Evolutionary conservation across 176 grass and related monocot species (phyloP), one percentile per base, ranked within the genome.

Genomic region (Lolium multiflorum): DNA sequence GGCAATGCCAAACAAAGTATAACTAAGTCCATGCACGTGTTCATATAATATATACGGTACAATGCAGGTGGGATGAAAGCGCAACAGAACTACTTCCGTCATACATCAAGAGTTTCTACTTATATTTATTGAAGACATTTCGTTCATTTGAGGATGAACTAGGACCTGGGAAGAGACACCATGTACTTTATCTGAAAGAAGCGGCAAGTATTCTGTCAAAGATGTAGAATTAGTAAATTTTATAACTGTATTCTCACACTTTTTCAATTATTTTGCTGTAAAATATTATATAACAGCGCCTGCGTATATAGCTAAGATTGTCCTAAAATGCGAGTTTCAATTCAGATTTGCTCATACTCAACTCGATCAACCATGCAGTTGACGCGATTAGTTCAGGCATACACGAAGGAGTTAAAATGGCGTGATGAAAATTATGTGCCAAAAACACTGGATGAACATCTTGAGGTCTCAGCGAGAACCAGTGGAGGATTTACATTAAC

Each of bases 321-420:
- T 6, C 11, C 2, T 49, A 15, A 44, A 25, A 44, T 46, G 24
- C 2, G 8, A 10, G 7, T 9, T 74, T 11, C 18, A 17, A 24
- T 46, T 55, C 47, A 48, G 3, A 48, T 0, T 3, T 44, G 9
- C 56, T 56, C 11, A 43, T 48, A 25, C 18, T 89, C 48, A 47
- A 48, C n/a, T 54, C 3, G 14, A 37, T 52, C 48, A 9, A 43
- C 1, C 14, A 76, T 85, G 71, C 62, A 89, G 88, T 46, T 89
- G 52, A 76, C 41, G 69, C 35, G 31, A 14, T 60, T 85, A 81
- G 83, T 89, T 51, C 25, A 81, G 14, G 50, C 15, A n/a, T 81
- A 81, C 41, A 10, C 4, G 3, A 66, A 89, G 10, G 88, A 89
- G 63, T 7, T 89, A 76, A 67, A 89, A 85, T 89, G 88, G 88